Evolutionary conservation across 2,329 filamentous ascomycete species (phyloP).

Genomic region (Endothia cerciana): DNA sequence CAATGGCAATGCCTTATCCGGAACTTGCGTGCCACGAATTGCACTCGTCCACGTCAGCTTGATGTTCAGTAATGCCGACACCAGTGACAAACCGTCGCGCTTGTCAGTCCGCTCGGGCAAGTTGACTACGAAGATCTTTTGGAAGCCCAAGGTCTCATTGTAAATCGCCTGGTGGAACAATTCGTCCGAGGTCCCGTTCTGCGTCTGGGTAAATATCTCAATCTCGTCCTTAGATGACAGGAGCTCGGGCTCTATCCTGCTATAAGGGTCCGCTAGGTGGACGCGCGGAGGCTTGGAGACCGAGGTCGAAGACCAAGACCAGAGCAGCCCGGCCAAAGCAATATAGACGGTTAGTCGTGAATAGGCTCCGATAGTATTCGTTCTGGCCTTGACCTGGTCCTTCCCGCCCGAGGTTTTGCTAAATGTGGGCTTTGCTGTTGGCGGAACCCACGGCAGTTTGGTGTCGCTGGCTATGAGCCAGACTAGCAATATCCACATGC

Average conservation of each 20-base stretch:
- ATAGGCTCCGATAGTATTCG: not conserved
- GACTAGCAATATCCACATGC: constrained; percentile 18
- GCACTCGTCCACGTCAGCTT: constrained; percentile 49
- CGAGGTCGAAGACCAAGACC: constrained; percentile 7
- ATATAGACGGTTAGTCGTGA: constrained; percentile 17
- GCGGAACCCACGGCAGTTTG: not conserved
- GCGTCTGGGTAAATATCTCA: not conserved
- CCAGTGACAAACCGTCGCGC: constrained; percentile 50
- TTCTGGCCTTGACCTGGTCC: not conserved
- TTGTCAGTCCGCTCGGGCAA: constrained; percentile 53
- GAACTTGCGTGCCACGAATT: constrained; percentile 43
- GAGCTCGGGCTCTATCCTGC: constrained; percentile 1
- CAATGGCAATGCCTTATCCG: constrained; percentile 47
- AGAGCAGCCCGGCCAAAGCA: constrained; percentile 12
- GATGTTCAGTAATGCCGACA: constrained; percentile 46
- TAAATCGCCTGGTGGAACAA: not conserved
- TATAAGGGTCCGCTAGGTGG: not conserved
- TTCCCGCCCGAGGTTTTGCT: not conserved
- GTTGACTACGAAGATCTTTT: constrained; percentile 51
- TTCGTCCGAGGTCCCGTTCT: not conserved
- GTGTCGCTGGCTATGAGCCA: constrained; percentile 19
- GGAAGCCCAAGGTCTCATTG: constrained; percentile 38
- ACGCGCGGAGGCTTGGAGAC: too few relatives aligned
- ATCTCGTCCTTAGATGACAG: not conserved
- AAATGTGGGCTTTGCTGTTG: not conserved